Conservation (phyloP, 768 basidiomycete genomes). For the Kwoniella pini region DNA sequence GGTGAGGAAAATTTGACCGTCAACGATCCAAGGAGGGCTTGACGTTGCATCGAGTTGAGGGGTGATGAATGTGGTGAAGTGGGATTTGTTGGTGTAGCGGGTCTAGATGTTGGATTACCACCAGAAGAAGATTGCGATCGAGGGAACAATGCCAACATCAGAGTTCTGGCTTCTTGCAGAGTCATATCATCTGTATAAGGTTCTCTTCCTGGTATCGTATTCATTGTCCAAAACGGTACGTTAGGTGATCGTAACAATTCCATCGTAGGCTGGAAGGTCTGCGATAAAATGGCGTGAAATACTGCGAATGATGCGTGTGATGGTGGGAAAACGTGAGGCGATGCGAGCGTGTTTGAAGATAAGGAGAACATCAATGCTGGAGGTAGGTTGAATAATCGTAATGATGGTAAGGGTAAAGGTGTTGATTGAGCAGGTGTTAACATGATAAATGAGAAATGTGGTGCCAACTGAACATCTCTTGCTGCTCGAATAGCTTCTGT, state of each 20-base stretch:
- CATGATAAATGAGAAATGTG: conserved; percentile 50
- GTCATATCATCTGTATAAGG: conserved; percentile 44
- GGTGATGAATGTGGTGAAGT: conserved; percentile 46
- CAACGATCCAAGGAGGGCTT: conserved; percentile 36
- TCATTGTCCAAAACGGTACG: conserved; percentile 42
- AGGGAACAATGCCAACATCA: conserved; percentile 51
- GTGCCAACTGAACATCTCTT: conserved; percentile 52
- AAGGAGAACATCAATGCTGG: conserved; percentile 45
- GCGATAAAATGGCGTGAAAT: conserved; percentile 33
- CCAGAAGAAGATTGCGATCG: conserved; percentile 31
- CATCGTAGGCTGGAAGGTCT: conserved; percentile 41
- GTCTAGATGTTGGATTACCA: conserved; percentile 25
- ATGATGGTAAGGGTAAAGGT: conserved; percentile 41
- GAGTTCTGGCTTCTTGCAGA: conserved; percentile 46
- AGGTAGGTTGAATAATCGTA: conserved; percentile 44
- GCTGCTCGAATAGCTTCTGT: conserved; percentile 50
- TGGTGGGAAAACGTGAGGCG: conserved; percentile 40
- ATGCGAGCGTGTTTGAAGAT: conserved; percentile 43
- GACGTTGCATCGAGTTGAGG: conserved; percentile 42
- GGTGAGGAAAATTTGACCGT: conserved; percentile 52
- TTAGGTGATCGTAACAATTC: conserved; percentile 38
- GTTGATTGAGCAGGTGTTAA: conserved; percentile 38
- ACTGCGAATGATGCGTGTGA: conserved; percentile 30
- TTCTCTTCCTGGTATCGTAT: conserved; percentile 26
- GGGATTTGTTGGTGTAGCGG: conserved; percentile 45